Percentiles rank a stretch among this genome's conserved stretches.
These are phyloP conservation scores for Ascochyta clinopodiicola DNA, from an alignment of 2,329 filamentous ascomycete species.

Conservation along the genomic window DNA sequence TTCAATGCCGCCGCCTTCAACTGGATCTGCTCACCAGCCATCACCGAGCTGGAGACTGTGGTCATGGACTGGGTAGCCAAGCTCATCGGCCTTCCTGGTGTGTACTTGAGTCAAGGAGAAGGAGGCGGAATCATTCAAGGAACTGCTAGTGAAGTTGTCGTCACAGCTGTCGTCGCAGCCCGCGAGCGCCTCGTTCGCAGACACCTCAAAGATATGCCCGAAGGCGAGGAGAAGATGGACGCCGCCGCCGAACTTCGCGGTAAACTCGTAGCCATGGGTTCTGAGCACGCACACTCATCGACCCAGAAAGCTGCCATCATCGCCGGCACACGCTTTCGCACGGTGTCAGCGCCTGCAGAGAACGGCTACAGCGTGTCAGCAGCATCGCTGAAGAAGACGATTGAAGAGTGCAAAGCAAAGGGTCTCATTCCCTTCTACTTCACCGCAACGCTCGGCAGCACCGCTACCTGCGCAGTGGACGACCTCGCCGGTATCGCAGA, in stretches of 20 bases:
- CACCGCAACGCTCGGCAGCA: slow-evolving; percentile 84
- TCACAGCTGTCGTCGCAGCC: slow-evolving; percentile 86
- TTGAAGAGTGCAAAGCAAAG: slow-evolving; percentile 70
- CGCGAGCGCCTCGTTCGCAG: slow-evolving; percentile 69
- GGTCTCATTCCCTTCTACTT: slow-evolving; percentile 87
- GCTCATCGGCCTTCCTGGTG: slow-evolving; percentile 73
- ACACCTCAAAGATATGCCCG: slow-evolving; percentile 35
- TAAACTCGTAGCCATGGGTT: slow-evolving; percentile 79
- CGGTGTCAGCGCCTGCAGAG: slow-evolving; percentile 67
- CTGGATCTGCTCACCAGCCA: slow-evolving; percentile 91
- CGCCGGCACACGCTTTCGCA: slow-evolving; percentile 80
- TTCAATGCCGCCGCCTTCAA: slow-evolving; percentile 95
- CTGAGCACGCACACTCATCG: slow-evolving; percentile 79
- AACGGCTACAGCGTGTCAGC: slow-evolving; percentile 76
- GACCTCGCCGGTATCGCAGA: slow-evolving; percentile 74
- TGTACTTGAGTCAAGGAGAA: slow-evolving; percentile 74
- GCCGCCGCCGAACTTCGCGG: slow-evolving; percentile 70
- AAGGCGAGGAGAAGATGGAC: slow-evolving; percentile 56
- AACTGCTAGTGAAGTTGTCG: slow-evolving; percentile 83
- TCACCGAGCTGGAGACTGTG: slow-evolving; percentile 92
- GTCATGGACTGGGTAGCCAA: slow-evolving; percentile 91
- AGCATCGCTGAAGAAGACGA: slow-evolving; percentile 62
- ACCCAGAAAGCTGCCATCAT: slow-evolving; percentile 89
- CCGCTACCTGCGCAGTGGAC: slow-evolving; percentile 86
- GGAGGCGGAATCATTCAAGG: slow-evolving; percentile 96